Conservation (phyloP, 805 yeast genomes). For the Lipomyces starkeyi region DNA sequence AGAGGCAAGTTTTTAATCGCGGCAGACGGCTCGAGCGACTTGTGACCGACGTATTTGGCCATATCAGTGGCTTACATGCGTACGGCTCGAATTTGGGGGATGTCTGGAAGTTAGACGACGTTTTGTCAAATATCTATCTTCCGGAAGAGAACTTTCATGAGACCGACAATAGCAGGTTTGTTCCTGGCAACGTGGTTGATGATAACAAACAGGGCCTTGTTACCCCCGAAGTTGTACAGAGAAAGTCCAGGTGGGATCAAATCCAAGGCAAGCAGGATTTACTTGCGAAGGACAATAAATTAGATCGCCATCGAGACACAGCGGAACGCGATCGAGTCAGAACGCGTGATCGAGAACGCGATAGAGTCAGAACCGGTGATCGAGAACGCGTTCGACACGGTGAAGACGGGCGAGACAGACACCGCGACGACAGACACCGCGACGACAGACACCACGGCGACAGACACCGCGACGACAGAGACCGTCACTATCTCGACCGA, state of each 20-base stretch:
- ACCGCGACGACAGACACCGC: neutral
- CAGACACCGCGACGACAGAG: neutral
- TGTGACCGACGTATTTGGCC: neutral
- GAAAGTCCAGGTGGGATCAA: neutral
- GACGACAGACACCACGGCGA: neutral
- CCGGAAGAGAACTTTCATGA: neutral
- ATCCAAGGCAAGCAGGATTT: too few species aligned
- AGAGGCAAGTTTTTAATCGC: neutral
- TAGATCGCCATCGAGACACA: too few species aligned
- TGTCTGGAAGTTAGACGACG: neutral
- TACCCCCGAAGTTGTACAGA: neutral
- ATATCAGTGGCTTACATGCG: neutral
- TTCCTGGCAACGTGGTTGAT: neutral
- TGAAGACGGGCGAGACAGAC: neutral
- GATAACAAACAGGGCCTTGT: neutral
- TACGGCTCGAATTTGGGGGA: neutral
- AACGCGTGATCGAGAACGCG: neutral
- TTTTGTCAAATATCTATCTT: neutral
- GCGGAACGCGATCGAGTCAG: too few species aligned
- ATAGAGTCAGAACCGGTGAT: neutral
- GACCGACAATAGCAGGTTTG: neutral
- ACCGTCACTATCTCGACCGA: constrained; percentile 2
- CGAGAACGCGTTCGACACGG: neutral
- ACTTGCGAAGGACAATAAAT: too few species aligned
- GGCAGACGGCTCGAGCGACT: neutral